Conservation (phyloP, 1,284 basidiomycete genomes). For the Naganishia albida region DNA sequence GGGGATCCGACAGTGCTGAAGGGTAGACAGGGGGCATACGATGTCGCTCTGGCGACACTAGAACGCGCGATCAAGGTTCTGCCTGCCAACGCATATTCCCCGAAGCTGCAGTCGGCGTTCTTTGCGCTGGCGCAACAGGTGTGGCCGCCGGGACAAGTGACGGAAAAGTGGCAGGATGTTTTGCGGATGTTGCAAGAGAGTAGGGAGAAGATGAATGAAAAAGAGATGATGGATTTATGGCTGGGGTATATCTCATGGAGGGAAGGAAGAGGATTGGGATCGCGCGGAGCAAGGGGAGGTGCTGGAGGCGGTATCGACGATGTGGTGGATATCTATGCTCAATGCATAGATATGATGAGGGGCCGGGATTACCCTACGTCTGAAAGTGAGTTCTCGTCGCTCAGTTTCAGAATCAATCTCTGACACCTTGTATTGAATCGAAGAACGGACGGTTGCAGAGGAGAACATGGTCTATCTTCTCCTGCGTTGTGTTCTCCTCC, state of each 20-base stretch:
- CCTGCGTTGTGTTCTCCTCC: constrained; percentile 56
- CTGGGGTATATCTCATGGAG: constrained; percentile 50
- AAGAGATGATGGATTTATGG: constrained; percentile 46
- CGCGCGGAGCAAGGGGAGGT: not conserved
- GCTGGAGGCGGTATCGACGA: constrained; percentile 44
- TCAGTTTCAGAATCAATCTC: not conserved
- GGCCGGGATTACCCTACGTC: not conserved
- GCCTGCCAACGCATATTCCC: constrained; percentile 38
- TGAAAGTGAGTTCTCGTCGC: constrained; percentile 16
- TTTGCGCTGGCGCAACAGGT: constrained; percentile 44
- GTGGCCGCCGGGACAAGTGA: constrained; percentile 44
- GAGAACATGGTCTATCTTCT: constrained; percentile 51
- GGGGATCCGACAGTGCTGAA: not conserved
- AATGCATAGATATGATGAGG: constrained; percentile 41
- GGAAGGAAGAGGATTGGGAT: constrained; percentile 47
- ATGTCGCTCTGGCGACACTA: constrained; percentile 50
- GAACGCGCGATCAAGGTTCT: constrained; percentile 44
- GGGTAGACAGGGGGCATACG: constrained; percentile 30
- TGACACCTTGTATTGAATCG: not conserved
- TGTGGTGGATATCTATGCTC: constrained; percentile 47
- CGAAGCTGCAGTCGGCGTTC: constrained; percentile 46
- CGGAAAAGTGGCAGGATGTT: constrained; percentile 48
- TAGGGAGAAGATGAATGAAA: constrained; percentile 21
- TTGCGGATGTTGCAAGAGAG: constrained; percentile 39
- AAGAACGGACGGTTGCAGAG: constrained; percentile 36